Evolutionary conservation across 2,329 filamentous ascomycete genomes (phyloP), one percentile per base, ranked within the genome.

Genomic region (Sporothrix brasiliensis): DNA sequence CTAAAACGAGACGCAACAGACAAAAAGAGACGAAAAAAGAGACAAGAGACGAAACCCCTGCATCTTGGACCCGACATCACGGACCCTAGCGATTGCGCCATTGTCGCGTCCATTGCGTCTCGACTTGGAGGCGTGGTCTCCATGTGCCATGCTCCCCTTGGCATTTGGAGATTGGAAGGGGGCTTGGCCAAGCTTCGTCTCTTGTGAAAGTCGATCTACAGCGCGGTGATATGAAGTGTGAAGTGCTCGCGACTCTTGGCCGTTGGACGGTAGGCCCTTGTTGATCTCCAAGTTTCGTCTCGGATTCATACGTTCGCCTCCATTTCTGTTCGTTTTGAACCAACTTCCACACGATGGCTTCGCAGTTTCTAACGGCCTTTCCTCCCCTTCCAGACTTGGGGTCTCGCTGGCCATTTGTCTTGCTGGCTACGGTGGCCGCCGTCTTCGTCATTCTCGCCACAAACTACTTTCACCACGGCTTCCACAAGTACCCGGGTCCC

Each of bases 401-500:
- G 21, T 54, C 21, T 30, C 52, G 52, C 13, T 54, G 52, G 52
- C 24, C 24, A 30, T 54, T 27, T 41, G 27, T 27, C 49, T 84
- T 81, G 77, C 77, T 86, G 14, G 74, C 80, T 30, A 79, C 77
- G 67, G 86, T 60, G 19, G 30, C n/a, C 30, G 13, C 30, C 9
- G 5, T 56, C 16, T 16, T 13, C 16, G 30, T 30, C 56, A 13
- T 41, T 0, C 56, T 60, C 56, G 74, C 80, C 24, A 79, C 77
- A 68, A 86, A 85, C 72, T 81, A 80, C 63, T 83, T 83, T 73
- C 79, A 84, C 66, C 80, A 82, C 75, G 88, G 89, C 7, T 79
- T 92, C 71, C 87, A 89, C 78, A 88, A 85, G 76, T 92, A 91
- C 74, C 91, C 92, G 0, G 92, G 91, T 0, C 91, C 89, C 0